Evolutionary conservation across 352 stramenopile genomes (phyloP), one percentile per base, ranked within the genome.

Genomic region (Pseudoperonospora humuli): DNA sequence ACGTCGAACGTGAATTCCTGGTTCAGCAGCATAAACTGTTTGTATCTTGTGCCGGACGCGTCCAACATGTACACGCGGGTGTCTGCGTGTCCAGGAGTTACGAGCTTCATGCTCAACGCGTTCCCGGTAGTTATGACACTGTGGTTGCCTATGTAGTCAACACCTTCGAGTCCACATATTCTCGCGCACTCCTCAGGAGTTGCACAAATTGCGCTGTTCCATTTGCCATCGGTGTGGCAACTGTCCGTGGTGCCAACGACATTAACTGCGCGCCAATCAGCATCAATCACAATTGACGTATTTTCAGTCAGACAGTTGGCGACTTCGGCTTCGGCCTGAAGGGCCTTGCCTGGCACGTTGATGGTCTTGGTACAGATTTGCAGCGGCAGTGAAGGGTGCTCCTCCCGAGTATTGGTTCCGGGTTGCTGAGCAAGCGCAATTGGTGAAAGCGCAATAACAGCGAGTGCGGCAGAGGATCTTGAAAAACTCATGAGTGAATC

Each of bases 1-100:
- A 84, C 67, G 33, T 80, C 67, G n/a, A 84, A 75, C 0, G 69
- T 49, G 32, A 82, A 78, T 50, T 84, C 69, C 42, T 80, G 53
- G 58, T 84, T 82, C 18, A 80, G 57, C 31, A 81, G 57, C 53
- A 73, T 60, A 45, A 57, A 81, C 7, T 49, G 28, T 45, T 75
- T 70, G 58, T 79, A 81, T 17, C 23, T 17, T 31, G 25, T 50
- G 18, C 46, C 48, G 3, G 43, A 40, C 2, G 41, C 35, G 2
- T 76, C 43, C 26, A 78, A 42, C 7, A 81, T 35, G 54, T 81
- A 84, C 28, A 81, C 58, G 13, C 72, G 72, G 20, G 61, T 67
- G 32, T 55, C 54, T 53, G 77, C 75, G 44, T 42, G 56, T 11
- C 50, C 55, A 37, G 71, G 64, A 9, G 67, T 82, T n/a, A 78